These are phyloP conservation scores for Aspergillus novofumigatus DNA, from an alignment of 2,329 filamentous ascomycete species.

Conservation along the genomic window DNA sequence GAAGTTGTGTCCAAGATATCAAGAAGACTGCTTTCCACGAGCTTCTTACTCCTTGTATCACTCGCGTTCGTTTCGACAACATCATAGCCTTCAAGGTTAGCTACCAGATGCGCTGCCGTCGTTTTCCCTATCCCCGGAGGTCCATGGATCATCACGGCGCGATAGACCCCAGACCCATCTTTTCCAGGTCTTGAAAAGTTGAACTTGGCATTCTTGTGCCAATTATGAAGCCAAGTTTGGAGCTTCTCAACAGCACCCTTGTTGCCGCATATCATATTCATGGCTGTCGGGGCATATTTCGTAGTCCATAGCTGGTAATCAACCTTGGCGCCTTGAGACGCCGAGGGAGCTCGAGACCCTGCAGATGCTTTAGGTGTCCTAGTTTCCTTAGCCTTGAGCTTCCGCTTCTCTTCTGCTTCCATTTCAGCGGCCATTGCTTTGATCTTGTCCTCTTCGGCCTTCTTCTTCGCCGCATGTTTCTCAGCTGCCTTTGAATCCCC, in stretches of 20 bases:
- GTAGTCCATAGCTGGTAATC: conserved; percentile 80
- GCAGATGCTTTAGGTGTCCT: conserved; percentile 42
- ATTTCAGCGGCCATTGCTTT: conserved; percentile 77
- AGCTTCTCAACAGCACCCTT: conserved; percentile 86
- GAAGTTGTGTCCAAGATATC: conserved; percentile 94
- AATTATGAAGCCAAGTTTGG: conserved; percentile 79
- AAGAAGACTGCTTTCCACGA: conserved; percentile 82
- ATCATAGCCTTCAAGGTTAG: conserved; percentile 89
- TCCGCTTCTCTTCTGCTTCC: conserved; percentile 68
- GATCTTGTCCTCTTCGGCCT: conserved; percentile 78
- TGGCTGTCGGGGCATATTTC: conserved; percentile 84
- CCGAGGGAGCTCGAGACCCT: conserved; percentile 44
- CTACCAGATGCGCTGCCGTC: conserved; percentile 89
- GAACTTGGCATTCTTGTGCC: conserved; percentile 72
- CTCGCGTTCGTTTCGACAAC: conserved; percentile 94
- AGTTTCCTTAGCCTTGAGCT: conserved; percentile 17
- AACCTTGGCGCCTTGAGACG: conserved; percentile 39
- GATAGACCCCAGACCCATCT: conserved; percentile 76
- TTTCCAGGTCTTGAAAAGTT: conserved; percentile 78
- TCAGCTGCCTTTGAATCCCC: conserved; percentile 84
- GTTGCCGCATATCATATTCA: conserved; percentile 92
- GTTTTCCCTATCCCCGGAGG: conserved; percentile 97
- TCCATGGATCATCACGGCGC: conserved; percentile 92
- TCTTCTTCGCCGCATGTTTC: conserved; percentile 78
- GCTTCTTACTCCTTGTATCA: conserved; percentile 90